Conservation (phyloP, 345 rosid species). For the Erucastrum elatum region DNA sequence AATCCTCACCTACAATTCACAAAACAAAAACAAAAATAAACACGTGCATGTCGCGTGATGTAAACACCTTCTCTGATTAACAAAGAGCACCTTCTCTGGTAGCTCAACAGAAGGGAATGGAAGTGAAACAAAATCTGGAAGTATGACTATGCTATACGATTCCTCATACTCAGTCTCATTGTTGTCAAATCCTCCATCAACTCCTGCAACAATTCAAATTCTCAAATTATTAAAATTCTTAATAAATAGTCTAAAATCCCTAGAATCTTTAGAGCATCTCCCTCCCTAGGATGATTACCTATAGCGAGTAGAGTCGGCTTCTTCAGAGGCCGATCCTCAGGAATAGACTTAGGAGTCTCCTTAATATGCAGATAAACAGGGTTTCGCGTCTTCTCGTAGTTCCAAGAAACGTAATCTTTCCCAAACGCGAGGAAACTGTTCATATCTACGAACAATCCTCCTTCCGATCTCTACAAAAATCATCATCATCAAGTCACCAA, state of each 20-base stretch:
- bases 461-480: conserved; percentile 72
- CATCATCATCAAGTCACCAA: conserved; percentile 32
- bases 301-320: conserved; percentile 91
- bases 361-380: conserved; percentile 87
- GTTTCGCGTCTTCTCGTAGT: conserved; percentile 85
- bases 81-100: conserved; percentile 83
- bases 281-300: conserved; percentile 57
- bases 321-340: conserved; percentile 88
- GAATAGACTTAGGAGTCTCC: conserved; percentile 63
- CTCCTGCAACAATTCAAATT: conserved; percentile 47
- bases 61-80: neutral
- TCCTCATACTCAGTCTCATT: conserved; percentile 82
- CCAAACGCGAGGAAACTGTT: conserved; percentile 93
- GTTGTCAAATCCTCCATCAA: conserved; percentile 95
- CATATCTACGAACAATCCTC: conserved; percentile 90
- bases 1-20: conserved; percentile 65
- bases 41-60: neutral
- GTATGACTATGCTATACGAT: conserved; percentile 60
- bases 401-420: conserved; percentile 81
- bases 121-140: conserved; percentile 72
- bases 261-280: neutral
- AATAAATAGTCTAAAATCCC: neutral
- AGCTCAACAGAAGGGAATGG: conserved; percentile 90
- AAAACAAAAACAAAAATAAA: conserved; percentile 5
- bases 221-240: neutral